Evolutionary conservation across 1,139 yeast species (phyloP).

Genomic region (Hemisphaericaspora xylofermentans): DNA sequence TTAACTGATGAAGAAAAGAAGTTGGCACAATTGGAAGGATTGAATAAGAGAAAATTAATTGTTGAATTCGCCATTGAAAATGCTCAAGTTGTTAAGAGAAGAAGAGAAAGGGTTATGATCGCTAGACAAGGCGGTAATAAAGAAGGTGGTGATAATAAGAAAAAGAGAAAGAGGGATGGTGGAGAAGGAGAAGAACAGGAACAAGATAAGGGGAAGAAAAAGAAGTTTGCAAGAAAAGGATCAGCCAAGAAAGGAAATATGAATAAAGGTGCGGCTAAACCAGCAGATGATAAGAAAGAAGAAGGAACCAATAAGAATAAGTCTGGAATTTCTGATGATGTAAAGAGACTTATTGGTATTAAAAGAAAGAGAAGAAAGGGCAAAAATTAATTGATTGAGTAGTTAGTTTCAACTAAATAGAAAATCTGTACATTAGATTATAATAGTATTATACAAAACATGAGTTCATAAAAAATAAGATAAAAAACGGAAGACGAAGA

Average conservation of each 20-base stretch:
- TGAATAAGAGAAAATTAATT: conserved; percentile 71
- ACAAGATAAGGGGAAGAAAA: conserved; percentile 15
- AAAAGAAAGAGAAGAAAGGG: conserved; percentile 69
- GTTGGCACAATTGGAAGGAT: conserved; percentile 50
- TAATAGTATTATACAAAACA: conserved; percentile 5
- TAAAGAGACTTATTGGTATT: conserved; percentile 62
- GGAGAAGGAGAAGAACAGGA: conserved; percentile 16
- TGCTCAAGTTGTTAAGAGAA: conserved; percentile 87
- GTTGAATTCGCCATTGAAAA: conserved; percentile 96
- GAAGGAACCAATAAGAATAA: conserved; percentile 21
- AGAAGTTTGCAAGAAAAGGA: conserved; percentile 22
- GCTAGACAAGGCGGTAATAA: conserved; percentile 38
- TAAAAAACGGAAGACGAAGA: background rate
- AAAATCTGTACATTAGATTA: conserved; percentile 3
- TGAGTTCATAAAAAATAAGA: conserved; percentile 1
- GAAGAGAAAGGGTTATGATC: conserved; percentile 65
- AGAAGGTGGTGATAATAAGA: conserved; percentile 21
- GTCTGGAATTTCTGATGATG: conserved; percentile 51
- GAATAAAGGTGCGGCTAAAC: conserved; percentile 40
- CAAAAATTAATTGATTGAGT: conserved; percentile 27
- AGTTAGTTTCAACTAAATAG: background rate
- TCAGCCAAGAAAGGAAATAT: conserved; percentile 44
- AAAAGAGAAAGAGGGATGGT: conserved; percentile 24
- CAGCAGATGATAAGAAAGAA: conserved; percentile 17
- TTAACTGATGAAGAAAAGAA: conserved; percentile 67